Evolutionary conservation across 176 grass and related monocot species (phyloP).

Genomic region (Coix lacrymajobi): DNA sequence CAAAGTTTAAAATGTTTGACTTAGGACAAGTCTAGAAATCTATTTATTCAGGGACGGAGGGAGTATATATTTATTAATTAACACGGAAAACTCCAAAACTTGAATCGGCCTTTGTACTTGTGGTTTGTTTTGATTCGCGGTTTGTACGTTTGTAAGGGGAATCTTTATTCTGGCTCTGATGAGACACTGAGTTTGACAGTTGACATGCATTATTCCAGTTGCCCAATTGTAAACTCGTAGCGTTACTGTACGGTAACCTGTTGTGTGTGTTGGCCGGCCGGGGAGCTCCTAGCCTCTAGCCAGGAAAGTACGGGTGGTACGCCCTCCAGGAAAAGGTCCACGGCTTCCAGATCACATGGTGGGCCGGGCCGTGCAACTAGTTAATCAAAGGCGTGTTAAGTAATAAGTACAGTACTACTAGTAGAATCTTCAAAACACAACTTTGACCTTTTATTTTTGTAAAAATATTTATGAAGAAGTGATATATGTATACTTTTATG

Average conservation of each 20-base stretch:
- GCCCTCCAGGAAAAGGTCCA: background rate
- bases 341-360: conserved; percentile 13
- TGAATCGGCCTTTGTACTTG: background rate
- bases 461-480: no score
- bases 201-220: background rate
- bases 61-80: no score
- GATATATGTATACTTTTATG: no score
- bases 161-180: background rate
- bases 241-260: background rate
- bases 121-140: no score
- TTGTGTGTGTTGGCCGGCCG: background rate
- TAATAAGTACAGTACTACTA: no score
- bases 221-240: background rate
- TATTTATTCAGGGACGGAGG: no score
- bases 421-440: no score
- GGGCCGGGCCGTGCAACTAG: background rate
- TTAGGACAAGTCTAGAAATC: no score
- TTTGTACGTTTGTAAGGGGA: background rate
- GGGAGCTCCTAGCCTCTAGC: no score
- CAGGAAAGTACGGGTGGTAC: background rate
- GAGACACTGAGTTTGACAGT: conserved; percentile 8
- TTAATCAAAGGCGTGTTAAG: background rate
- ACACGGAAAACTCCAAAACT: background rate
- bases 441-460: no score
- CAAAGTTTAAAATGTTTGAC: no score